phyloP scores from a whole-genome alignment of 176 grass and related monocot species.

The Phoenix roebelenii region DNA sequence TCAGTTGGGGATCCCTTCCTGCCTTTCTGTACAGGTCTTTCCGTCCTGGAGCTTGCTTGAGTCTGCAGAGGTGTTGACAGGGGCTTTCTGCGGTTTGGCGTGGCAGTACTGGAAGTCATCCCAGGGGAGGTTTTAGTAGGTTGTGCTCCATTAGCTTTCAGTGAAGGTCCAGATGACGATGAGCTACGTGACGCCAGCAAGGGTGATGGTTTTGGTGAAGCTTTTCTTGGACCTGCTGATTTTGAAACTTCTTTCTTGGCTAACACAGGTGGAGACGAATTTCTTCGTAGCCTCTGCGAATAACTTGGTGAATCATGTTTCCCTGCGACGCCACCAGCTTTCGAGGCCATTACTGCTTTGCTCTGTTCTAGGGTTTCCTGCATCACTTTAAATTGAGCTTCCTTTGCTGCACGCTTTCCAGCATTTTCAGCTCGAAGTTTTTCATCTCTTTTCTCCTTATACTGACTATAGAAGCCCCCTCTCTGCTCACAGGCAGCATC shows the following conservation, averaged over 20 bases:
- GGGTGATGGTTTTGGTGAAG: constrained; percentile 60
- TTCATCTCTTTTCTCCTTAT: constrained; percentile 58
- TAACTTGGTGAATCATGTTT: constrained; percentile 53
- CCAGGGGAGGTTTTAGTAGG: constrained; percentile 46
- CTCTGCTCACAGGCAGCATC: constrained; percentile 48
- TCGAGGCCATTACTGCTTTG: constrained; percentile 34
- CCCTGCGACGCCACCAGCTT: constrained; percentile 36
- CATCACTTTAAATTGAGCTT: constrained; percentile 29
- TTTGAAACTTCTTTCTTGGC: constrained; percentile 75
- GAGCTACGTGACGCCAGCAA: constrained; percentile 52
- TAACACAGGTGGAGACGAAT: constrained; percentile 70
- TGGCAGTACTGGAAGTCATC: constrained; percentile 30
- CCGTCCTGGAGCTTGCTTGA: constrained; percentile 15
- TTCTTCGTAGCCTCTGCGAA: constrained; percentile 54
- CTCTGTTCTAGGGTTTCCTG: constrained; percentile 43
- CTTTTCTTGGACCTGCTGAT: constrained; percentile 40
- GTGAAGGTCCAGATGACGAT: constrained; percentile 62
- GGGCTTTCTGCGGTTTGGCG: constrained; percentile 52
- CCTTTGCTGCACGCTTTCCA: constrained; percentile 40
- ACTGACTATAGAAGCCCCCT: constrained; percentile 32
- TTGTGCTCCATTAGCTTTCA: constrained; percentile 56
- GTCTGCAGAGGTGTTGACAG: constrained; percentile 8
- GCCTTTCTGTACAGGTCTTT: constrained; percentile 8
- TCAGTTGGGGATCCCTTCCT: constrained; percentile 1
- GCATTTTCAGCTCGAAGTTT: constrained; percentile 59